Base-by-base conservation (phyloP, 2,329 filamentous ascomycete genomes). In the Geoglossum cookeanum region DNA sequence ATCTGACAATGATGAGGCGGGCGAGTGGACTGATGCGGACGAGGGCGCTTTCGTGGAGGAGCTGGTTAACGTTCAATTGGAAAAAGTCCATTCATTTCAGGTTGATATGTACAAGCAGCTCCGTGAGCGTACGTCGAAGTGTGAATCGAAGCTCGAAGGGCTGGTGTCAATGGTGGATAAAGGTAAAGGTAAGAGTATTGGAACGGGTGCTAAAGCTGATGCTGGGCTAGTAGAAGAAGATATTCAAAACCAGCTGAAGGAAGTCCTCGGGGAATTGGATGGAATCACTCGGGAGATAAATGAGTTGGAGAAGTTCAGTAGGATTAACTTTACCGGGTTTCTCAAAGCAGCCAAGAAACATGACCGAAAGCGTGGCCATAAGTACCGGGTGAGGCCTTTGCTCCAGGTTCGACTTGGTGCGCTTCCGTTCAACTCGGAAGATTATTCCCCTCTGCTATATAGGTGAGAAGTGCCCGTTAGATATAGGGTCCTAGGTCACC, bases 271-370 rank as follows among this genome's bases (percentile, higher is more conserved):
- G 53, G 88, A 96, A 72, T 78, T 97, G 58, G 91, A 97, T 69
- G 72, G 73, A 57, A 92, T 97, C 70, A 92, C 87, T 37, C 87
- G 87, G 68, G 88, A 96, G 70, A 83, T 94, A 66, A 91, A 85
- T 68, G 87, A 94, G 74, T 78, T 98, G 63, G 92, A 95, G 72
- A 92, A 87, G 69, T 98, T 92, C 72, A 92, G 88, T 70, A 86
- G 84, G 62, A 84, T 96, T 73, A 98, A 98, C 73, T 98, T 96
- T 71, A 95, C 92, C 4, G 92, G 89, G 53, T 95, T 97, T 71
- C 78, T 96, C 67, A 98, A 98, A 76, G 94, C 94, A 53, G 89
- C 89, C 58, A 98, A 98, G 81, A 98, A 98, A 74, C 92, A 98
- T 71, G 92, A 98, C 71, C 86, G 92, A 63, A 94, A 91, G 73